Conservation (phyloP, 2,329 filamentous ascomycete species). For the Lasiodiplodia sp. region DNA sequence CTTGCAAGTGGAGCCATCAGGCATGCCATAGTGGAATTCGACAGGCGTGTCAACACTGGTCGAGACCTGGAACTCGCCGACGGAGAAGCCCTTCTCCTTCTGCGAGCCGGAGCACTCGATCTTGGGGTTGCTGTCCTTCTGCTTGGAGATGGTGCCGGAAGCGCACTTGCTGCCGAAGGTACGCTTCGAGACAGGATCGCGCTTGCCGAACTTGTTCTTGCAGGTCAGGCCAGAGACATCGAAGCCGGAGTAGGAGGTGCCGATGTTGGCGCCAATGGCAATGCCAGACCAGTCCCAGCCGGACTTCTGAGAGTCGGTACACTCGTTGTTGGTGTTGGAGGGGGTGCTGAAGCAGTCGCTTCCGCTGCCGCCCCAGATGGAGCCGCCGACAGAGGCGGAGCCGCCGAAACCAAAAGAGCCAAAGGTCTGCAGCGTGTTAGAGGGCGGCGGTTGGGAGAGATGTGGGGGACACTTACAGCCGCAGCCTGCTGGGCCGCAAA, state of each 20-base stretch:
- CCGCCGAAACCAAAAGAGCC: neutral
- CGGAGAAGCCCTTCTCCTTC: conserved; percentile 68
- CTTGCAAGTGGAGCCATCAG: conserved; percentile 82
- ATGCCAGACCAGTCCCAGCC: conserved; percentile 79
- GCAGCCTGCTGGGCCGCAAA: conserved; percentile 55
- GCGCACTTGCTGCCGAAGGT: conserved; percentile 51
- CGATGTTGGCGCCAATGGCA: conserved; percentile 54
- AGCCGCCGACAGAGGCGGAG: conserved; percentile 52
- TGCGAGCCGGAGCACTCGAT: conserved; percentile 63
- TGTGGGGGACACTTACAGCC: conserved; percentile 45
- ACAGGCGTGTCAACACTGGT: conserved; percentile 79
- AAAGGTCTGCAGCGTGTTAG: conserved; percentile 13
- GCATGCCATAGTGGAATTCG: conserved; percentile 88
- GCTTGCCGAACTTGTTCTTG: conserved; percentile 66
- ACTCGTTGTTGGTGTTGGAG: conserved; percentile 77
- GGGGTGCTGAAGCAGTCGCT: conserved; percentile 69
- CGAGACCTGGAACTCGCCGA: conserved; percentile 75
- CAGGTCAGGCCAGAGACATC: conserved; percentile 77
- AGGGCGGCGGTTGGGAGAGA: conserved; percentile 23
- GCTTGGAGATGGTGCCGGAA: conserved; percentile 55
- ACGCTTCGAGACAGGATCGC: conserved; percentile 60
- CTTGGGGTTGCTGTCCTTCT: conserved; percentile 63
- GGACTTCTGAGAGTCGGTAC: conserved; percentile 70
- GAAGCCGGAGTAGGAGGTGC: conserved; percentile 72
- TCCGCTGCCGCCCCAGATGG: conserved; percentile 57